Percentiles rank a stretch among this genome's conserved stretches.
Evolutionary conservation across 148 eudicot species (phyloP).

Genomic region (Euryodendron excelsum): DNA sequence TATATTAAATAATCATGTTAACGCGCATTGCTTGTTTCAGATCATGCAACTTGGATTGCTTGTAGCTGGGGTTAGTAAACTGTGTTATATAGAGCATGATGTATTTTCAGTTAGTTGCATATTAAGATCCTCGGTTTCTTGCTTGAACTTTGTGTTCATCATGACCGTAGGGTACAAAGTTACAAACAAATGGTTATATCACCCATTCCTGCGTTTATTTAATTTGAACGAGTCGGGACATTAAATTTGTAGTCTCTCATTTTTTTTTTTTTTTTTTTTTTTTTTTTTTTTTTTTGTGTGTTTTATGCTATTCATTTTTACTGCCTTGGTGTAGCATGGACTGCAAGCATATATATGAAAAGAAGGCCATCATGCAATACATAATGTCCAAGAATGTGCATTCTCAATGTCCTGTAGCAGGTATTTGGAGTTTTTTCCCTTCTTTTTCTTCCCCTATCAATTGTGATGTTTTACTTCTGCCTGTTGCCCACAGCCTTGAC

Average conservation of each 20-base stretch:
- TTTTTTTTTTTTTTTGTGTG: neutral
- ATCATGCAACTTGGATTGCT: neutral
- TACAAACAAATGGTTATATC: neutral
- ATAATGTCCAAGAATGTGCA: conserved; percentile 33
- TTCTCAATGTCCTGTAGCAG: conserved; percentile 68
- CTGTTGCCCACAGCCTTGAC: neutral
- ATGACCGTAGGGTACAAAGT: neutral
- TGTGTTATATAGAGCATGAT: neutral
- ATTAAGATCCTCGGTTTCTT: neutral
- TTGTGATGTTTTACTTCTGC: neutral
- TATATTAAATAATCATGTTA: neutral
- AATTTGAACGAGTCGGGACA: neutral
- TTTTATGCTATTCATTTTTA: neutral
- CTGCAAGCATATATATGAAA: conserved; percentile 91
- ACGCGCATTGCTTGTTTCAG: conserved; percentile 2
- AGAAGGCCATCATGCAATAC: conserved; percentile 46
- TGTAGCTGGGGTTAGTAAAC: neutral
- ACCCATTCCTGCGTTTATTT: neutral
- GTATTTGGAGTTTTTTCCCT: conserved; percentile 24
- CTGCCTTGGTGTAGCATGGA: conserved; percentile 47
- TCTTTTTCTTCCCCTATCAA: neutral
- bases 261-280: too few relatives aligned
- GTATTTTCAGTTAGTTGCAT: neutral
- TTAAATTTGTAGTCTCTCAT: too few relatives aligned
- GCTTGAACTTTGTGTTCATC: neutral